Base-by-base conservation (phyloP, 768 basidiomycete genomes). In the Tephrocybe sp. region DNA sequence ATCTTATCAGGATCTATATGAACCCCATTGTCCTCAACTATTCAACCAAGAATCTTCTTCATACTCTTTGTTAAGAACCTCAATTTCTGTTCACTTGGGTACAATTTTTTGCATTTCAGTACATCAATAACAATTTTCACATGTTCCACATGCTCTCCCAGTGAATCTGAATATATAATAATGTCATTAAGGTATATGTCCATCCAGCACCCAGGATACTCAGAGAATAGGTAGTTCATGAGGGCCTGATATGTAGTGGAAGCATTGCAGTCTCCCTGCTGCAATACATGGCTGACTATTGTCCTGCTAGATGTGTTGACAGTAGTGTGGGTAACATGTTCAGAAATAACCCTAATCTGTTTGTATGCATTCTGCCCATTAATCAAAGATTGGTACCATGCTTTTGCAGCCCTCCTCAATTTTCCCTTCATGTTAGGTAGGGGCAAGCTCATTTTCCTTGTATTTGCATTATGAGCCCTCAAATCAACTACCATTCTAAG, bases 391-490 rank as follows among this genome's bases (percentile, higher is more conserved):
- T 17, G 6, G 23, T 45, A 50, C 14, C 23, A 6, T 20, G 36
- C 20, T 7, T 17, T n/a, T 14, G 51, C 37, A 25, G 33, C 46
- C 14, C 30, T 11, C 8, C 40, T 17, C 11, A 48, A 14, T 4
- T 48, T 40, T 3, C 46, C 46, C 4, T 48, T 38, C 11, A 26
- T 38, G 11, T 40, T 28, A 5, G 46, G 46, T 21, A 54, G 14
- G 8, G 40, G 46, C 21, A 39, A 54, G 26, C 38, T 38, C 52
- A 54, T 28, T 14, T 54, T 54, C 7, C 3, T 20, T 15, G 48
- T 50, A 20, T 50, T 50, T 12, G 28, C 20, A 43, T 55, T 55
- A n/a, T n/a, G n/a, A n/a, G n/a, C n/a, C n/a, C n/a, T n/a, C n/a
- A n/a, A n/a, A n/a, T n/a, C n/a, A n/a, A n/a, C n/a, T n/a, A n/a